Base-by-base conservation (phyloP, 1,284 basidiomycete genomes). In the Sanguinoderma infundibulare region DNA sequence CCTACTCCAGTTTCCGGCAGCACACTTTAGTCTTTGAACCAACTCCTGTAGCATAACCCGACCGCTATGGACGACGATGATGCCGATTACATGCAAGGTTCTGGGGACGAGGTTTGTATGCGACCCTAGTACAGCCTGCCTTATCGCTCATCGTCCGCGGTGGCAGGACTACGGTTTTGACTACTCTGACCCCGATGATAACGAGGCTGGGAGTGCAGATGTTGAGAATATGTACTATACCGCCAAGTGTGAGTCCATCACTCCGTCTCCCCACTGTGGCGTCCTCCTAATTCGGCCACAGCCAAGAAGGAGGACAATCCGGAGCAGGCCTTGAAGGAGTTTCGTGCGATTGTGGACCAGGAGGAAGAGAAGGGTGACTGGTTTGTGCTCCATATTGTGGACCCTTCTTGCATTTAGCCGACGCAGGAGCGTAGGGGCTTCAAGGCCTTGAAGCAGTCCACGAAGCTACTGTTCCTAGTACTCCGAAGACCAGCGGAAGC, bases 221-320 rank as follows among this genome's bases (percentile, higher is more conserved):
- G 88, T 98, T 49, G 98, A 99, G 81, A 99, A 99, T 73, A 89
- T 96, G 85, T 99, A 99, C 79, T 99, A 99, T 78, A 92, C 91
- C 55, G 98, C 98, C 12, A 99, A 99, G 76, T 89, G 95, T 97
- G 68, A 63, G 89, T 74, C 4, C 12, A 4, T 38, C 44, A 3
- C 53, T 24, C 5, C n/a, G n/a, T 35, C 1, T 28, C 53, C 36
- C 1, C 28, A 42, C 8, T 47, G 39, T 47, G 55, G 36, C 28
- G 39, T 60, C 22, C n/a, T 55, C 57, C 60, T 39, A 64, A 15
- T 17, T 26, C 17, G 12, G 22, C n/a, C 50, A 8, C 69, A 97
- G 96, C 88, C 42, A 90, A 95, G 77, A 98, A 98, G 74, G 94
- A 95, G 64, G 94, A 97, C 69, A 89, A 92, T 66, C 91, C 95